Base-by-base conservation (phyloP, 2,329 filamentous ascomycete genomes). In the Sporothrix pallida region DNA sequence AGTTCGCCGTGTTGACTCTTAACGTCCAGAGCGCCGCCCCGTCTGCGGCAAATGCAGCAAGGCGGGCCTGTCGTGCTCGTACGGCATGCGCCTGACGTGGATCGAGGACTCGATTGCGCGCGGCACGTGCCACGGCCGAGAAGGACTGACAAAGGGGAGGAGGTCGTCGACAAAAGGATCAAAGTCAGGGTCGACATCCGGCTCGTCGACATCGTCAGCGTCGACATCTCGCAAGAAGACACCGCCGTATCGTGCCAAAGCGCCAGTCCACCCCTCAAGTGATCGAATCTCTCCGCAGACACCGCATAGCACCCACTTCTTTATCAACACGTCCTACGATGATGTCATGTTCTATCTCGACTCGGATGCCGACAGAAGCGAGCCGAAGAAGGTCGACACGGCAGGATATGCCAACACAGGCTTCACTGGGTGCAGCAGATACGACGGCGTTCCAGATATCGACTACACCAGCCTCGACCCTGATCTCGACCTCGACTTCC, bases 61-160 rank as follows among this genome's bases (percentile, higher is more conserved):
- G 65, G 50, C 63, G 15, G 46, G 56, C 31, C 65, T 73, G 9
- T 52, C 63, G 2, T 73, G 72, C 37, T 69, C 52, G 0, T 73
- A 73, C 17, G 72, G 72, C 50, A 62, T 73, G 62, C 72, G 72
- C 9, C 23, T 70, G 54, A 68, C 54, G 20, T 73, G 72, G 72
- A 73, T 73, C 7, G 72, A 73, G 31, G 72, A 73, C 52, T 73
- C 72, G 1, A 44, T 69, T 12, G 72, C 72, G 2, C 42, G 72
- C 0, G 72, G 72, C n/a, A 70, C 58, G 42, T 73, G 72, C 48
- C 72, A 73, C 23, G 72, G 72, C 26, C 72, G 72, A 3, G 72
- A 73, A 37, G 62, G 71, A 6, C 52, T 71, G 63, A 26, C 17
- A 10, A 56, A 20, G 52, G 50, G 17, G 5, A 15, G 26, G 1